phyloP scores from a whole-genome alignment of 1,139 yeast species.

The Debaryomycetaceae sp. region DNA sequence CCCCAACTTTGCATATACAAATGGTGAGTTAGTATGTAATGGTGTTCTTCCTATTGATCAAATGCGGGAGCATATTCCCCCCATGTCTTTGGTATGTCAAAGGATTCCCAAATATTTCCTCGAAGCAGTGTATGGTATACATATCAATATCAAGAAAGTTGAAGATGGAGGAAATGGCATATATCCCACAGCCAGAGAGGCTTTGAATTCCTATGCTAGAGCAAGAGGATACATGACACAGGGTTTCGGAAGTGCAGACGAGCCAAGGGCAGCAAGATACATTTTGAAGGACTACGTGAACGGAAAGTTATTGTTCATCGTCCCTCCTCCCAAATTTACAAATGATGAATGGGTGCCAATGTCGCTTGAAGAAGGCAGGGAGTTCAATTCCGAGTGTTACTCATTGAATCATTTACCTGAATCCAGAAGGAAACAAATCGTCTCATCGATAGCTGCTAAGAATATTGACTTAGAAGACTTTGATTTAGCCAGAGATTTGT shows the following conservation, averaged over 20 bases:
- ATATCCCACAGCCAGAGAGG: conserved; percentile 79
- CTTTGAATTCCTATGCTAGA: conserved; percentile 88
- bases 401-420: conserved; percentile 64
- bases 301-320: conserved; percentile 81
- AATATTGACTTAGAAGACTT: conserved; percentile 50
- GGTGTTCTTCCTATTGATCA: conserved; percentile 99
- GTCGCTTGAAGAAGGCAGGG: conserved; percentile 44
- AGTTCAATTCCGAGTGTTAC: conserved; percentile 73
- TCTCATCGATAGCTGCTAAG: conserved; percentile 54
- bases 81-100: conserved; percentile 78
- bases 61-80: conserved; percentile 90
- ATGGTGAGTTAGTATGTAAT: conserved; percentile 94
- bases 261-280: conserved; percentile 90
- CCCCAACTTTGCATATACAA: conserved; percentile 95
- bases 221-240: conserved; percentile 98
- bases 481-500: conserved; percentile 66
- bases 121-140: conserved; percentile 93
- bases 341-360: conserved; percentile 35
- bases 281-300: conserved; percentile 91
- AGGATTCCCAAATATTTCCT: conserved; percentile 84
- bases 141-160: conserved; percentile 65
- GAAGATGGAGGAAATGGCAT: conserved; percentile 89
- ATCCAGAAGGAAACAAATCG: conserved; percentile 67
- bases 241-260: conserved; percentile 96
- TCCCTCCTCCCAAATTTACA: conserved; percentile 67